Evolutionary conservation across 1,284 basidiomycete genomes (phyloP), one percentile per base, ranked within the genome.

Genomic region (Fistulinella staudtii): DNA sequence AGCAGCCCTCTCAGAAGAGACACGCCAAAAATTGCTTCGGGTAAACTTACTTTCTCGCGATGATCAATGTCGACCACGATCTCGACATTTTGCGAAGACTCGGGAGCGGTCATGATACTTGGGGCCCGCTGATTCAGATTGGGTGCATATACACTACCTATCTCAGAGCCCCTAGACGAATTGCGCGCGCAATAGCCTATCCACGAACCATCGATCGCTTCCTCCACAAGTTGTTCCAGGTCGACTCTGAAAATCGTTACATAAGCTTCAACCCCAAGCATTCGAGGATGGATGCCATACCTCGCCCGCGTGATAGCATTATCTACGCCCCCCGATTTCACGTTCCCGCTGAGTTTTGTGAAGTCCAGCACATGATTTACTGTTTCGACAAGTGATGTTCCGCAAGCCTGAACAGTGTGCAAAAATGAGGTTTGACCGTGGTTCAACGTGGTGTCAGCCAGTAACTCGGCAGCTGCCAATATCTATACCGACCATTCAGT

Each of bases 361-460:
- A 95, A 97, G 65, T 97, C 94, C 28, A 98, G 74, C 6, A 98
- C 94, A 58, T 98, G 94, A 61, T 97, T 97, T 46, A 98, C 93
- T 3, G 88, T 89, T 67, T 90, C 88, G 13, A 88, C 85, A 4
- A 90, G 73, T 1, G 87, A 89, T 15, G 83, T 89, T 14, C 87
- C 87, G 55, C 89, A 91, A n/a, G 87, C 88, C 61, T 89, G 84
- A 1, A 91, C 85, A 0, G 91, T 93, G 58, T 91, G 85, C 43
- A 97, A 70, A 68, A 94, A 96, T 0, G 93, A 92, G 4, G 74
- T 67, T 63, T 98, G 94, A 18, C 84, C 84, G 34, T 85, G 79
- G 57, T 85, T 88, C 33, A 98, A 71, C 21, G 77, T 67, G 14
- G 89, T 95, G 49, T 96, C 93, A 25, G 77, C 76, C 6, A 97